phyloP scores from a whole-genome alignment of 1,284 basidiomycete genomes.

The Moesziomyces globuligerus region DNA sequence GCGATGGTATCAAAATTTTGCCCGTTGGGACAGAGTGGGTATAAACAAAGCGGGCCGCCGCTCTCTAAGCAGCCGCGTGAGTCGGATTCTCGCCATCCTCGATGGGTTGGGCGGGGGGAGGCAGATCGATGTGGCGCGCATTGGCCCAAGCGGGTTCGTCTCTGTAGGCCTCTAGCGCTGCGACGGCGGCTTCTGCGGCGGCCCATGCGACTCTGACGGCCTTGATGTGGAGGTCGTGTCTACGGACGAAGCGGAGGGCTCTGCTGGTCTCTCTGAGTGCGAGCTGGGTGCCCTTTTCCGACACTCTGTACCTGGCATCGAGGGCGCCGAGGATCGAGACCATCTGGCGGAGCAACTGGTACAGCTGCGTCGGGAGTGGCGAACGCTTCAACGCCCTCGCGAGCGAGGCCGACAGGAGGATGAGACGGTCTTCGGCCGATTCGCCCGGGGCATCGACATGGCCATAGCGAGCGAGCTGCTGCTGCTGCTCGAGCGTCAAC shows the following conservation, averaged over 20 bases:
- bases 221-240: conserved; percentile 50
- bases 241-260: conserved; percentile 41
- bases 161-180: conserved; percentile 50
- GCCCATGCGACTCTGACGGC: conserved; percentile 48
- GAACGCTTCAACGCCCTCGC: conserved; percentile 50
- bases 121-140: too few relatives aligned
- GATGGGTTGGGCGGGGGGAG: too few relatives aligned
- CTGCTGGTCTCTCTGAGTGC: conserved; percentile 42
- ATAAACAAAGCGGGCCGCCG: too few relatives aligned
- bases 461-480: conserved; percentile 10
- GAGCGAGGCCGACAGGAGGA: conserved; percentile 44
- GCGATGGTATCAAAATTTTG: too few relatives aligned
- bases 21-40: too few relatives aligned
- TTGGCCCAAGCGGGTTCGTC: conserved; percentile 39
- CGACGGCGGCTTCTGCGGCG: conserved; percentile 45
- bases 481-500: conserved; percentile 18
- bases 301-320: conserved; percentile 27
- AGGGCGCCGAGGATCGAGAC: conserved; percentile 33
- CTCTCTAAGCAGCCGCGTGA: too few relatives aligned
- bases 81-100: too few relatives aligned
- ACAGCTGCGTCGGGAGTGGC: conserved; percentile 43
- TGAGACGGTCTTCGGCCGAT: conserved; percentile 44
- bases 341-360: conserved; percentile 29
- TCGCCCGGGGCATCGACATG: conserved; percentile 2
- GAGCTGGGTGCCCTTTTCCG: conserved; percentile 41